phyloP scores from a whole-genome alignment of 169 alveolate genomes.

The Plasmodium cynomolgi region DNA sequence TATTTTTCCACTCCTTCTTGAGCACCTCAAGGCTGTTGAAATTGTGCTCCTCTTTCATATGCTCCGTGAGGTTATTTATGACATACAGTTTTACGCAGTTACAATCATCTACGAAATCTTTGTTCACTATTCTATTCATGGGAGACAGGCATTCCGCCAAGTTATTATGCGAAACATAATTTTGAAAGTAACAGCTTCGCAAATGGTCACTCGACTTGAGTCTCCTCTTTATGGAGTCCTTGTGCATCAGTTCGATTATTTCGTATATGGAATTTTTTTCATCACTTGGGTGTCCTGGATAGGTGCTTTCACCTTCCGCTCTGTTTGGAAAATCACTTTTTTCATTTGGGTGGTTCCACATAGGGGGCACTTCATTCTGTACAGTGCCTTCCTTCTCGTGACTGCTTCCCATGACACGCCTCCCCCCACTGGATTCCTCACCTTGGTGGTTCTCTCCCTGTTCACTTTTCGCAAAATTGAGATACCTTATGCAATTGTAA shows the following conservation, averaged over 20 bases:
- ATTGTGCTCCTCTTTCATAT: conserved; percentile 36
- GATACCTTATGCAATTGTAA: conserved; percentile 18
- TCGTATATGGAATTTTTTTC: background rate
- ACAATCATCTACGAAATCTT: conserved; percentile 22
- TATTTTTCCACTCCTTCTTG: conserved; percentile 29
- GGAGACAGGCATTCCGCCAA: conserved; percentile 47
- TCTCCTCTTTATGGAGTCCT: conserved; percentile 11
- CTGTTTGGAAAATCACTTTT: background rate
- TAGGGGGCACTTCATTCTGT: background rate
- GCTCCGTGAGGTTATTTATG: conserved; percentile 19
- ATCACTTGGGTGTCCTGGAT: background rate
- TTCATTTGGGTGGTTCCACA: background rate
- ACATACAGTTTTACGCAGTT: conserved; percentile 15
- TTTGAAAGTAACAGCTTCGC: conserved; percentile 28
- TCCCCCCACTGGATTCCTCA: background rate
- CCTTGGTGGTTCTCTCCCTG: background rate
- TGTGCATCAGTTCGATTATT: background rate
- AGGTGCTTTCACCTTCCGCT: background rate
- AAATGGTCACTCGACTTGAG: conserved; percentile 1
- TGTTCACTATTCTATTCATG: conserved; percentile 13
- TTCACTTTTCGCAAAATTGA: conserved; percentile 17
- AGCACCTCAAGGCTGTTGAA: conserved; percentile 3
- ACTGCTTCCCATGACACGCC: background rate
- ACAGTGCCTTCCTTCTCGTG: background rate
- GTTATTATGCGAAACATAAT: background rate